Evolutionary conservation across 495 filamentous ascomycete species (phyloP).

Genomic region (Hypoxylon lienhwacheense): DNA sequence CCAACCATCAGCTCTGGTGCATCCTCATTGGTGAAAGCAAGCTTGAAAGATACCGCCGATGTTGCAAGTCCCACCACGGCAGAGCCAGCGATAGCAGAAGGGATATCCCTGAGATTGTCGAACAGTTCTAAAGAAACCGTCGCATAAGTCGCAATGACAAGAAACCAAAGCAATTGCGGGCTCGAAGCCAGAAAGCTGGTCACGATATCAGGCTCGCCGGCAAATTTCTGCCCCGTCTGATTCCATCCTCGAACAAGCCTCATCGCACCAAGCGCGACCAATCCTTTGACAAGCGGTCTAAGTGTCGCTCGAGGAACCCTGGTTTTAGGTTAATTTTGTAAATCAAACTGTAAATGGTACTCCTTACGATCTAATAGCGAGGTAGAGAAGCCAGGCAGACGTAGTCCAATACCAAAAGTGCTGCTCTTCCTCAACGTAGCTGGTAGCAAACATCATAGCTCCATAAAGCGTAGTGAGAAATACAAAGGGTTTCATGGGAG

Average conservation of each 20-base stretch:
- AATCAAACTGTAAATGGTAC: background rate
- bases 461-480: conserved; percentile 63
- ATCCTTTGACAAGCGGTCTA: conserved; percentile 8
- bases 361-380: conserved; percentile 55
- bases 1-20: conserved; percentile 76
- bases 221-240: conserved; percentile 93
- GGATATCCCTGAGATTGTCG: conserved; percentile 40
- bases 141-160: conserved; percentile 71
- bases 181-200: conserved; percentile 64
- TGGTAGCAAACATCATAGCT: conserved; percentile 94
- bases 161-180: conserved; percentile 68
- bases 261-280: conserved; percentile 50
- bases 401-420: conserved; percentile 96
- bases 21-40: conserved; percentile 79
- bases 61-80: conserved; percentile 46
- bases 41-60: conserved; percentile 77
- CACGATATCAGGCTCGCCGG: conserved; percentile 83
- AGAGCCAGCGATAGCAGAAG: conserved; percentile 31
- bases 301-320: conserved; percentile 15
- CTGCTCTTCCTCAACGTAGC: conserved; percentile 97
- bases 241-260: conserved; percentile 82
- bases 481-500: conserved; percentile 33
- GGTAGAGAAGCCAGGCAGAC: conserved; percentile 71
- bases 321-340: conserved; percentile 11
- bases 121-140: conserved; percentile 41